Evolutionary conservation across 495 filamentous ascomycete species (phyloP), one percentile per base, ranked within the genome.

Genomic region (Cenococcum geophilum): DNA sequence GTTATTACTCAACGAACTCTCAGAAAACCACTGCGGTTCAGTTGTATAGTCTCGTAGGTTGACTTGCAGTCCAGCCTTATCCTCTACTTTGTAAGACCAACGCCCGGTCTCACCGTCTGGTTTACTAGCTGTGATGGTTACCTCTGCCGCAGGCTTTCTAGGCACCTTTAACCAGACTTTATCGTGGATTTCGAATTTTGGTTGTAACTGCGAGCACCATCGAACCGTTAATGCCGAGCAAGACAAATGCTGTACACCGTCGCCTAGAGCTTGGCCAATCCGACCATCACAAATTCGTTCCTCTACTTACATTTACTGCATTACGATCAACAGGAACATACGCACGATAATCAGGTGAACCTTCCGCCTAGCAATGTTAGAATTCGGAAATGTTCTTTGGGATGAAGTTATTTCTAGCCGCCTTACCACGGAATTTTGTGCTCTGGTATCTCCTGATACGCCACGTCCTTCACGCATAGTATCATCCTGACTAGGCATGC

Each of bases 11-110:
- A 51, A 21, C 3, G 14, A 21, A 3, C 14, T 6, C 21, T 51
- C 48, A 51, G 21, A 3, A 51, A 51, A 51, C 48, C 48, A 51
- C 23, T 51, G 16, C 21, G 48, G 16, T 16, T 21, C 48, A 21
- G 4, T 5, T 51, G 3, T 23, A 16, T 51, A 14, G 48, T 14
- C 21, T 22, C 3, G 10, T 1, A 51, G 48, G 12, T 51, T 51
- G 12, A 51, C 12, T 18, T 8, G 14, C 1, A 4, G 2, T 22
- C 48, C 48, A 27, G 14, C 22, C 5, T 23, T 27, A 51, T 51
- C 48, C 48, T 51, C 22, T 21, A 22, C 48, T 18, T 14, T 5
- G 48, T 51, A 51, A 18, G 48, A 51, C 48, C 48, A 51, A 22
- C 23, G 16, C 11, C 16, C 48, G 48, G 48, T 22, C 27, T 4